Evolutionary conservation across 805 yeast species (phyloP).

Genomic region (Starmerella geochares): DNA sequence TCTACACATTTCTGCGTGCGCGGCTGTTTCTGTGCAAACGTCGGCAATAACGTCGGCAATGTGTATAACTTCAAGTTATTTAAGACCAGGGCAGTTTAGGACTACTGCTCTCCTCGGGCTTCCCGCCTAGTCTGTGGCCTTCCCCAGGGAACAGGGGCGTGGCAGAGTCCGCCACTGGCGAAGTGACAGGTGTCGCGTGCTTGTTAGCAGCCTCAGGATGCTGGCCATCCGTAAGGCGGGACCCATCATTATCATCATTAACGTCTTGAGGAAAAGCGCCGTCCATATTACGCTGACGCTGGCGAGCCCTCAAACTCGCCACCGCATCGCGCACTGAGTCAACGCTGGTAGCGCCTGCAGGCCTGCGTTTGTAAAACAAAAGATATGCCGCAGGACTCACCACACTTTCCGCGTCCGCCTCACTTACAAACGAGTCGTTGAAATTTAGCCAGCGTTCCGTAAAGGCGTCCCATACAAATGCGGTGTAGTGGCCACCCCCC

Average conservation of each 20-base stretch:
- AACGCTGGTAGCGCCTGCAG: constrained; percentile 3
- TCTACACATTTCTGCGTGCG: no score
- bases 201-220: no score
- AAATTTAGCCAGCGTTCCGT: constrained; percentile 77
- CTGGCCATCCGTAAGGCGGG: no score
- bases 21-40: no score
- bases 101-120: neutral
- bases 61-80: neutral
- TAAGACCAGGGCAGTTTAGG: constrained; percentile 3
- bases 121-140: constrained; percentile 10
- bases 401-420: constrained; percentile 48
- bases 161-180: no score
- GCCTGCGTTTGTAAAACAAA: constrained; percentile 60
- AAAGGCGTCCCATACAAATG: constrained; percentile 68
- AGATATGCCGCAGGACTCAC: constrained; percentile 76
- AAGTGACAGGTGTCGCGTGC: no score
- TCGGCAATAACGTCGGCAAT: no score
- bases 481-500: constrained; percentile 97
- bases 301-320: neutral
- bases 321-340: neutral
- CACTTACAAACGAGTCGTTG: constrained; percentile 70
- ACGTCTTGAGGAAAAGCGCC: neutral
- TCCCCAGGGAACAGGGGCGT: constrained; percentile 10
- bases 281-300: neutral
- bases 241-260: no score